Conservation (phyloP, 1,284 basidiomycete species). For the Flammula alnicola region DNA sequence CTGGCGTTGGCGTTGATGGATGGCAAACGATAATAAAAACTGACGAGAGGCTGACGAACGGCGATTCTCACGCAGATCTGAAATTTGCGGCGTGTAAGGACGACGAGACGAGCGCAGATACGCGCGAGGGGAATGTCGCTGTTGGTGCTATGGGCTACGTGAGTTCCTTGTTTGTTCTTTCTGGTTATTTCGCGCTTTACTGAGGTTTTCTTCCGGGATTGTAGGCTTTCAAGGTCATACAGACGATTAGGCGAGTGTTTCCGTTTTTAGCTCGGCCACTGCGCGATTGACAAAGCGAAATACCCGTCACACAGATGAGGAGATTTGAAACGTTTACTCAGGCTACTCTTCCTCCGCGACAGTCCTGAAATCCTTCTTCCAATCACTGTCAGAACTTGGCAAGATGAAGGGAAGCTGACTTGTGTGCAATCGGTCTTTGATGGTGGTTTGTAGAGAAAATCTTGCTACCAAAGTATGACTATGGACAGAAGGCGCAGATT, state of each 20-base stretch:
- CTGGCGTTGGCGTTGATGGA: too few relatives aligned
- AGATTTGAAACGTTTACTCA: conserved; percentile 21
- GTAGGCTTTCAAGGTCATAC: conserved; percentile 31
- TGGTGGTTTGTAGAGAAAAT: conserved; percentile 13
- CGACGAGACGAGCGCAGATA: conserved; percentile 34
- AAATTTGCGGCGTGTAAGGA: conserved; percentile 34
- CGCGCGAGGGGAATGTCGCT: conserved; percentile 29
- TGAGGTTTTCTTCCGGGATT: background rate
- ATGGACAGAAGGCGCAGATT: conserved; percentile 31
- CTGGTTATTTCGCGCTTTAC: background rate
- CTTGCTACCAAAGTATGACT: conserved; percentile 31
- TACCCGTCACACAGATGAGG: conserved; percentile 27
- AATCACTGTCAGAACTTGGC: background rate
- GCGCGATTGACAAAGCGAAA: conserved; percentile 18
- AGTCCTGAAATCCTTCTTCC: too few relatives aligned
- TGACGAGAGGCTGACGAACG: too few relatives aligned
- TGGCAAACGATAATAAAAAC: too few relatives aligned
- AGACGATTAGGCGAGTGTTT: conserved; percentile 25
- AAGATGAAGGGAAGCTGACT: too few relatives aligned
- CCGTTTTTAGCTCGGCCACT: background rate
- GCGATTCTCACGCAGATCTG: conserved; percentile 24
- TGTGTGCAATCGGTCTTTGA: too few relatives aligned
- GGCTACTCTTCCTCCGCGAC: too few relatives aligned
- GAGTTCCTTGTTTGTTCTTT: conserved; percentile 6
- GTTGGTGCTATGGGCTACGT: conserved; percentile 36